Base-by-base conservation (phyloP, 306 rosid genomes). In the Cucurbita moschata region DNA sequence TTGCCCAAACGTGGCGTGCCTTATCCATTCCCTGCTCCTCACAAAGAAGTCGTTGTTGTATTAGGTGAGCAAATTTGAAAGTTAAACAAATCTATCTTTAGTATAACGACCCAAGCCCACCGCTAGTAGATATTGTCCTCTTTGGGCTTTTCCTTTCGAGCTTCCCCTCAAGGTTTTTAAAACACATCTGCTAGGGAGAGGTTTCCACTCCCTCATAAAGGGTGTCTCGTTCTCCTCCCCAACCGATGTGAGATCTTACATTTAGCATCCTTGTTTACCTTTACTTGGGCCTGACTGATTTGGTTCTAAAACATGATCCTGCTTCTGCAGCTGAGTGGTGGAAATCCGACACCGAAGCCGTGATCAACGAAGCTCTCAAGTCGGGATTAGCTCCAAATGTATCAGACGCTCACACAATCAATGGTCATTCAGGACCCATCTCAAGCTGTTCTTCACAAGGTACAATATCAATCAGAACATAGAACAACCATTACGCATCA, bases 301-400 rank as follows among this genome's bases (percentile, higher is more conserved):
- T 35, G 35, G 26, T 71, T 51, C 21, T 51, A 52, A 71, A 52
- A 71, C 54, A 68, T 46, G 40, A 68, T 16, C 10, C 1, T 71
- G 46, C 54, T 71, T 51, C 79, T 81, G 68, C 78, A 92, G 98
- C 82, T 75, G 98, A 90, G 75, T 92, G 98, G 98, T 92, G 98
- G 98, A 92, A 92, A 77, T 92, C 98, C 9, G 96, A 92, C 65
- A 90, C 96, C 3, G 98, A 92, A 77, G 84, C 86, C 7, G 78
- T 92, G 40, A 86, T 92, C 79, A 92, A 92, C 73, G 90, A 90
- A 83, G 98, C 98, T 63, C 74, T 88, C 0, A 77, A 82, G 21
- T 84, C 96, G 37, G 98, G 98, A 67, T 21, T 82, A 79, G 96
- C 96, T 64, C 98, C 98, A 26, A 90, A 87, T 72, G 96, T 92